Evolutionary conservation across 2,329 filamentous ascomycete genomes (phyloP).

Genomic region (Lasiodiplodia theobromae): DNA sequence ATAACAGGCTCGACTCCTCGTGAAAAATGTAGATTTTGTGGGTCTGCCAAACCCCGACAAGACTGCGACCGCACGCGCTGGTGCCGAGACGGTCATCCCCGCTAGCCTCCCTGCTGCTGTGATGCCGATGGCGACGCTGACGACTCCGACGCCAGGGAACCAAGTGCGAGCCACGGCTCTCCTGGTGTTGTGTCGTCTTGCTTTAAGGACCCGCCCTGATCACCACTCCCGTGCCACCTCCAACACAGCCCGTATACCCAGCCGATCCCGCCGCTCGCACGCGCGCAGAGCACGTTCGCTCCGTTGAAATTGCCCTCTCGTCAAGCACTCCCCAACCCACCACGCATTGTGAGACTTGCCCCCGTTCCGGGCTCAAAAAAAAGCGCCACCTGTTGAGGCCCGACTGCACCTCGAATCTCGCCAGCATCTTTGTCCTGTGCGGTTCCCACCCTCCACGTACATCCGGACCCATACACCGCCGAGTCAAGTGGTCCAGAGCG

Average conservation of each 20-base stretch:
- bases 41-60: constrained; percentile 17
- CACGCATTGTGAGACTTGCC: constrained; percentile 28
- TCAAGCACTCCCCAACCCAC: constrained; percentile 20
- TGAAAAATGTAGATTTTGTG: constrained; percentile 8
- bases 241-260: constrained; percentile 11
- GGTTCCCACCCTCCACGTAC: constrained; percentile 26
- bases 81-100: constrained; percentile 18
- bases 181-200: constrained; percentile 10
- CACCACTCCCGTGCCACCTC: constrained; percentile 21
- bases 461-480: constrained; percentile 25
- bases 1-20: constrained; percentile 7
- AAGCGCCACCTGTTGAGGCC: constrained; percentile 20
- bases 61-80: constrained; percentile 7
- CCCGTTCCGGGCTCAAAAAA: neutral
- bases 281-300: constrained; percentile 8
- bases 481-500: constrained; percentile 24
- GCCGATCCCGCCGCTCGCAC: constrained; percentile 26
- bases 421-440: constrained; percentile 22
- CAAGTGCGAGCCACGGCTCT: constrained; percentile 5
- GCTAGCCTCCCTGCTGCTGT: neutral
- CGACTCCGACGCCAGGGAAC: constrained; percentile 6
- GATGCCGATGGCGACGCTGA: constrained; percentile 4
- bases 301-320: constrained; percentile 23
- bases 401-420: constrained; percentile 28
- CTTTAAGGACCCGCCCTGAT: constrained; percentile 29